Base-by-base conservation (phyloP, 2,329 filamentous ascomycete species). In the Magnaporthales sp. region DNA sequence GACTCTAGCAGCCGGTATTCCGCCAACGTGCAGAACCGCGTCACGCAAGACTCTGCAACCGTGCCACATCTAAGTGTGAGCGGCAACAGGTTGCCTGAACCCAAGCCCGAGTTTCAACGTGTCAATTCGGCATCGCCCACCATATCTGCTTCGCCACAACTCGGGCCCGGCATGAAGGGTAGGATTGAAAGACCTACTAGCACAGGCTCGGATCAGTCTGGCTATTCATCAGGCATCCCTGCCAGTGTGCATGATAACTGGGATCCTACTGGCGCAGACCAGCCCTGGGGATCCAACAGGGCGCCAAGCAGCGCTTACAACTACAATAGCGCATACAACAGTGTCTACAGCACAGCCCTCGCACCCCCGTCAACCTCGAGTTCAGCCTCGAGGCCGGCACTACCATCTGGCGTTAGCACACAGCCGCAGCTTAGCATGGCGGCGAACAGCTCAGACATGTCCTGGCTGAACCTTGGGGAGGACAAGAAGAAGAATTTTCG, bases 391-490 rank as follows among this genome's bases (percentile, higher is more conserved):
- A 66, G 72, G 71, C 65, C 72, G 71, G 67, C 67, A 70, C 68
- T 67, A 66, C 72, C 73, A 7, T 74, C 72, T n/a, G 78, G 75
- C 60, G 74, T 82, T 67, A 83, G 79, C 73, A 77, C 75, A 65
- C 82, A 84, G 70, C 82, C 82, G 22, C 83, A 84, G 71, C 78
- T 85, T 31, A 76, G 78, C 26, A 81, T 78, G 76, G 80, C 84
- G 63, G 75, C 80, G 29, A 80, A 79, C 7, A 82, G 83, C 13
- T 83, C 83, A 64, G 91, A 93, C 75, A 91, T 93, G 89, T 91
- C 89, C 77, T 93, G 91, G 91, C 78, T 93, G 69, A 92, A 93
- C 73, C 81, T 93, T 22, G 88, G 87, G 62, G 84, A 84, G 51
- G 73, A 73, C 61, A 24, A 60, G 22, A 63, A 63, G 8, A 30